Conservation (phyloP, 331 rosid genomes). For the Spiraea crenata region DNA sequence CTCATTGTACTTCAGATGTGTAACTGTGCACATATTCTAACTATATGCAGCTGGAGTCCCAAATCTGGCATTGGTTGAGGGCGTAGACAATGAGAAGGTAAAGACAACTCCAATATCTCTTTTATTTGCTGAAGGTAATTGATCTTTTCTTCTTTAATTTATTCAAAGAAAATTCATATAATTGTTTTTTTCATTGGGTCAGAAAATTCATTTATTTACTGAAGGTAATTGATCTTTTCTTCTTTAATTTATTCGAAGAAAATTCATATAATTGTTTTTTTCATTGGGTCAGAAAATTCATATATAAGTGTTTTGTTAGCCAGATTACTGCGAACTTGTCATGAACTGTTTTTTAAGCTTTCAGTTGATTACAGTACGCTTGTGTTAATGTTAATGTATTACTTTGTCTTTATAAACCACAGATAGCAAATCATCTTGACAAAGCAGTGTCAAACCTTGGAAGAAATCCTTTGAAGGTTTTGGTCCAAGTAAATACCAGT, state of each 20-base stretch:
- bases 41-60: constrained; percentile 66
- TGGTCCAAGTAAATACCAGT: constrained; percentile 90
- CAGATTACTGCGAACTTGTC: not conserved
- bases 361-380: not conserved
- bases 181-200: not conserved
- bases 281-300: no score
- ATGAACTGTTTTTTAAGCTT: not conserved
- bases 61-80: constrained; percentile 73
- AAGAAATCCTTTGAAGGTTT: constrained; percentile 66
- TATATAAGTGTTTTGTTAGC: not conserved
- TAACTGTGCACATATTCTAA: no score
- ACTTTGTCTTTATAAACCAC: constrained; percentile 32
- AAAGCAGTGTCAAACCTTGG: constrained; percentile 65
- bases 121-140: constrained; percentile 20
- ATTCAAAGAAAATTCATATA: constrained; percentile 8
- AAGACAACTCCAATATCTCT: constrained; percentile 25
- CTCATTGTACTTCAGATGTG: no score
- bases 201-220: constrained; percentile 4
- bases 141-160: not conserved
- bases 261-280: constrained; percentile 1
- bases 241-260: not conserved
- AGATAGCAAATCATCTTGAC: constrained; percentile 83
- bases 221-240: constrained; percentile 5
- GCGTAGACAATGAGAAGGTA: constrained; percentile 88
- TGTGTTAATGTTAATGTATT: constrained; percentile 14